phyloP scores from a whole-genome alignment of 129 eudicot species.

The Helianthus tuberosus region DNA sequence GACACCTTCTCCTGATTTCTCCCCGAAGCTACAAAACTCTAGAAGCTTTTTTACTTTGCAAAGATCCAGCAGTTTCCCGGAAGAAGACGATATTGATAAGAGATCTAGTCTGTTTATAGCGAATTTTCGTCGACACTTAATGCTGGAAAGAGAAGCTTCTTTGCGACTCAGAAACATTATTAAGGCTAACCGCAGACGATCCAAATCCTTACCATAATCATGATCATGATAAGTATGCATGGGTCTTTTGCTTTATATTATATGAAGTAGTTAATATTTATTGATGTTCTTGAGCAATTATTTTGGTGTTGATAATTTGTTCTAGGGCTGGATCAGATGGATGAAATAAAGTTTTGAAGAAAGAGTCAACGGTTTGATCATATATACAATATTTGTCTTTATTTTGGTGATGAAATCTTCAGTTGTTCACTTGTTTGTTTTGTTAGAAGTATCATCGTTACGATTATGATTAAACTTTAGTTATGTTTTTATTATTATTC shows the following conservation, averaged over 20 bases:
- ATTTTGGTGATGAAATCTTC: constrained; percentile 35
- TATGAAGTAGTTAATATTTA: too few relatives aligned
- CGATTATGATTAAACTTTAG: too few relatives aligned
- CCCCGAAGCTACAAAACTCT: constrained; percentile 29
- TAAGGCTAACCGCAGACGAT: too few relatives aligned
- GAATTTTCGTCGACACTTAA: constrained; percentile 39
- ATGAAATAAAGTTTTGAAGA: constrained; percentile 3
- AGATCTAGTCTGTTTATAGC: constrained; percentile 73
- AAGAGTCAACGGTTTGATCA: constrained; percentile 12
- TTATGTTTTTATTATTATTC: too few relatives aligned
- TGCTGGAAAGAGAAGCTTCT: too few relatives aligned
- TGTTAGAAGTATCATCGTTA: too few relatives aligned
- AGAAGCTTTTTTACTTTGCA: constrained; percentile 43
- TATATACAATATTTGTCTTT: constrained; percentile 7
- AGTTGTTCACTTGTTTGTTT: neutral
- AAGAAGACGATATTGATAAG: constrained; percentile 72
- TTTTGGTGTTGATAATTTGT: too few relatives aligned
- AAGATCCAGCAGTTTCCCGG: constrained; percentile 50
- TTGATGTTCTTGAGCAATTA: too few relatives aligned
- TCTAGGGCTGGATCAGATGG: neutral
- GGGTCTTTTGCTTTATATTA: too few relatives aligned
- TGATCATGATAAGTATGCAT: too few relatives aligned
- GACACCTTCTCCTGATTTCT: constrained; percentile 19
- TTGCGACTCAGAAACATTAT: too few relatives aligned
- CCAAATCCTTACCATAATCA: too few relatives aligned